Conservation (phyloP, 2,329 filamentous ascomycete species). For the Penicillium capsulatum region DNA sequence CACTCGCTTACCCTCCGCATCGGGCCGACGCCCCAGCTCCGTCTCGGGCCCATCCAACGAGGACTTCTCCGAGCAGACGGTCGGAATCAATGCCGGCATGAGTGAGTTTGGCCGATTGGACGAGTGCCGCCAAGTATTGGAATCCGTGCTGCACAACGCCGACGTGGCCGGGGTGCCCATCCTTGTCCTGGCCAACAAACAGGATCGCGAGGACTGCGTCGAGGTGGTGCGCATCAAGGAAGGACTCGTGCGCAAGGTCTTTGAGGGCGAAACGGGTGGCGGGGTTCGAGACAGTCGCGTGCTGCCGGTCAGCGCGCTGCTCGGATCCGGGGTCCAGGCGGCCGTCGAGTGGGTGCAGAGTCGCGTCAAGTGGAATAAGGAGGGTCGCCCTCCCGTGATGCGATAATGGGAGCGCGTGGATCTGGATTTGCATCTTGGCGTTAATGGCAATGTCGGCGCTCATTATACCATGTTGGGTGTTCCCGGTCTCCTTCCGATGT, state of each 20-base stretch:
- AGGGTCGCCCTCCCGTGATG: conserved; percentile 87
- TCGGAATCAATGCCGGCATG: conserved; percentile 34
- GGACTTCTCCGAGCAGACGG: conserved; percentile 33
- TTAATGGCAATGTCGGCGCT: conserved; percentile 17
- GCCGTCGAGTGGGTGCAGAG: conserved; percentile 96
- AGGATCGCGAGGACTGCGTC: conserved; percentile 94
- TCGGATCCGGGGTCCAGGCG: conserved; percentile 74
- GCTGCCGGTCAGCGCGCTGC: conserved; percentile 85
- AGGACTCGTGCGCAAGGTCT: conserved; percentile 88
- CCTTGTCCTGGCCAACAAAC: conserved; percentile 92
- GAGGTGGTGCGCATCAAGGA: conserved; percentile 98
- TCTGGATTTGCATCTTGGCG: conserved; percentile 6
- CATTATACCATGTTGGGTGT: neutral
- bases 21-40: conserved; percentile 26
- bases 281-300: conserved; percentile 87
- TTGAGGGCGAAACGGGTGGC: conserved; percentile 85
- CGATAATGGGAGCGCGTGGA: conserved; percentile 51
- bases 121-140: conserved; percentile 84
- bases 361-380: conserved; percentile 94
- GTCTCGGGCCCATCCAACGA: conserved; percentile 19
- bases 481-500: too few species aligned
- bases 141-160: conserved; percentile 80
- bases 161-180: conserved; percentile 90
- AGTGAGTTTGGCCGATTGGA: conserved; percentile 58
- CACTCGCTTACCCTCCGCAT: conserved; percentile 40